These are phyloP conservation scores for Rubus idaeus DNA, from an alignment of 306 rosid genomes.

Conservation along the genomic window DNA sequence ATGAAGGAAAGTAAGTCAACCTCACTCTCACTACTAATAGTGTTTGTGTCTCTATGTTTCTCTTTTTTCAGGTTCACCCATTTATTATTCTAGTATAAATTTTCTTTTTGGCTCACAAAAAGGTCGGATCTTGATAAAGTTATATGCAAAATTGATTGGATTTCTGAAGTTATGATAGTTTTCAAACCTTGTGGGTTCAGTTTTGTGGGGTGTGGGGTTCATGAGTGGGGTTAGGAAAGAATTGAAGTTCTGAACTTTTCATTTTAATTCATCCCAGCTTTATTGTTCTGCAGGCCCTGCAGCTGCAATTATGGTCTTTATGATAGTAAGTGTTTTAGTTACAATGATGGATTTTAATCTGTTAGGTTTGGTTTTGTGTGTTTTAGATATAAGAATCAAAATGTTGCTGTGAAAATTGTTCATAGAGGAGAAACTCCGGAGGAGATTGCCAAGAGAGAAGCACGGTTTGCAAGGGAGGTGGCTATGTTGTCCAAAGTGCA, in stretches of 20 bases:
- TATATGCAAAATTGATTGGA: slow-evolving; percentile 3
- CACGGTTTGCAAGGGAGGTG: slow-evolving; percentile 82
- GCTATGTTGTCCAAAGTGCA: slow-evolving; percentile 88
- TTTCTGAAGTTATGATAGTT: not conserved
- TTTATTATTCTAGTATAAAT: not conserved
- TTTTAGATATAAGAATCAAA: slow-evolving; percentile 52
- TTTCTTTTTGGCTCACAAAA: slow-evolving; percentile 13
- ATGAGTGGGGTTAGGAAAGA: slow-evolving; percentile 4
- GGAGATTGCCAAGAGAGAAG: slow-evolving; percentile 57
- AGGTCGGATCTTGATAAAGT: slow-evolving; percentile 7
- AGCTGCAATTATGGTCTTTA: not conserved
- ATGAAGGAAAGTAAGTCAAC: slow-evolving; percentile 97
- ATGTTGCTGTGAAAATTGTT: slow-evolving; percentile 52
- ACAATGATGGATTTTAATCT: not conserved
- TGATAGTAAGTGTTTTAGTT: not conserved
- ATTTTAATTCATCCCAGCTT: not conserved
- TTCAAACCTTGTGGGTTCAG: not conserved
- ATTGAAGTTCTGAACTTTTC: slow-evolving; percentile 4
- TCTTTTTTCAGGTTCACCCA: slow-evolving; percentile 11
- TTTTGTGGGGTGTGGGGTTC: slow-evolving; percentile 16
- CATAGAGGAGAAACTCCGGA: slow-evolving; percentile 49
- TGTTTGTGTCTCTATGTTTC: slow-evolving; percentile 7
- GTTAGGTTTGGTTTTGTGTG: slow-evolving; percentile 12
- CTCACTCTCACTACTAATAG: slow-evolving; percentile 5
- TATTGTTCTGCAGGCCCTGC: not conserved